phyloP scores from a whole-genome alignment of 345 rosid species.

The Schrenkiella parvula region DNA sequence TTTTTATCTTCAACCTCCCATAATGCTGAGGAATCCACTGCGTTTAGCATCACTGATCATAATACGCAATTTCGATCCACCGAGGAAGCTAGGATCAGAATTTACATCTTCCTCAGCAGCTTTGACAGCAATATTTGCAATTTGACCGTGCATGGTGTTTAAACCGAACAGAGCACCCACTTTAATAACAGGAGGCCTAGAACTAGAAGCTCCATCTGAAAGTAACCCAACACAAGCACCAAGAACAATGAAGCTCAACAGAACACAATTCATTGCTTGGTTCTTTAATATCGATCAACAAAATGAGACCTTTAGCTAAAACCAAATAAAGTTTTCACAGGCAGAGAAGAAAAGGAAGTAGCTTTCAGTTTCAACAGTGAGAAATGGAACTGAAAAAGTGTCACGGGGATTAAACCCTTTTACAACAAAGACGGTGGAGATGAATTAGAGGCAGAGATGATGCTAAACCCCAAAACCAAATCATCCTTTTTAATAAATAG shows the following conservation, averaged over 20 bases:
- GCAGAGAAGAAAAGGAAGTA: constrained; percentile 18
- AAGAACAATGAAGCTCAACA: constrained; percentile 37
- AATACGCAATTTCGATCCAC: constrained; percentile 54
- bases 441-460: constrained; percentile 6
- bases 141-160: constrained; percentile 46
- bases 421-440: background rate
- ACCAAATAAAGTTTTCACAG: background rate
- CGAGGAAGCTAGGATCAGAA: constrained; percentile 60
- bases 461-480: constrained; percentile 15
- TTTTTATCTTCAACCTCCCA: constrained; percentile 48
- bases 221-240: constrained; percentile 26
- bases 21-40: constrained; percentile 67
- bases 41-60: constrained; percentile 53
- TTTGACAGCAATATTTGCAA: constrained; percentile 53
- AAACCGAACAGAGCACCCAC: constrained; percentile 65
- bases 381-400: constrained; percentile 3
- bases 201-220: constrained; percentile 38
- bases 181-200: constrained; percentile 41
- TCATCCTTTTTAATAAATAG: constrained; percentile 4
- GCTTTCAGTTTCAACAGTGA: constrained; percentile 22
- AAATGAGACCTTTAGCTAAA: background rate
- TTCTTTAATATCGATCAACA: background rate
- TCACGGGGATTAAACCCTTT: background rate
- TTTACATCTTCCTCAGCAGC: constrained; percentile 76
- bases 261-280: constrained; percentile 45